phyloP scores from a whole-genome alignment of 2,329 filamentous ascomycete genomes.

The Fusarium buxicola region DNA sequence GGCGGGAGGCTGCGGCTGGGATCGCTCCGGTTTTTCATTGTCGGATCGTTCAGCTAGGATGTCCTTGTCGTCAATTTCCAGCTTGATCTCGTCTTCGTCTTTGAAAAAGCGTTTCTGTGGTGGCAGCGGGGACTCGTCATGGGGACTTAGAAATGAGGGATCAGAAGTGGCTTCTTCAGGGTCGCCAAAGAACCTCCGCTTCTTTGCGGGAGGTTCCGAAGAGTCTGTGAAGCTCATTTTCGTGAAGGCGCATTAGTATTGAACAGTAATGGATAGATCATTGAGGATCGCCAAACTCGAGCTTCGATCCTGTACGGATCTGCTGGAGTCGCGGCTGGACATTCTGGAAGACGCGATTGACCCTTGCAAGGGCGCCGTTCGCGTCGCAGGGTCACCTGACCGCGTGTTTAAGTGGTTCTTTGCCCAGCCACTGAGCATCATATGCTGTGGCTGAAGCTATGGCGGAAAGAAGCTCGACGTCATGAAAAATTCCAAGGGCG shows the following conservation, averaged over 20 bases:
- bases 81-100: conserved; percentile 39
- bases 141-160: conserved; percentile 39
- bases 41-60: conserved; percentile 26
- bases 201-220: conserved; percentile 60
- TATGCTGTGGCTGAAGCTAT: conserved; percentile 34
- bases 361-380: conserved; percentile 47
- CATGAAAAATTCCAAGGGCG: conserved; percentile 42
- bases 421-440: conserved; percentile 1
- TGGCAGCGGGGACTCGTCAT: conserved; percentile 39
- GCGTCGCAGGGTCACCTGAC: conserved; percentile 57
- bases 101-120: conserved; percentile 45
- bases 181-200: conserved; percentile 54
- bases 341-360: conserved; percentile 54
- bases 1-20: conserved; percentile 14
- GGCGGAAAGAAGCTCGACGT: conserved; percentile 39
- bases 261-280: neutral
- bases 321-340: conserved; percentile 14
- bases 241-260: conserved; percentile 22
- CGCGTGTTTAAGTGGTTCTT: conserved; percentile 41
- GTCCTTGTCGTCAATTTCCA: conserved; percentile 31
- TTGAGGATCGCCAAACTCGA: conserved; percentile 2
- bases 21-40: conserved; percentile 23
- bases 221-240: conserved; percentile 56
- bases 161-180: conserved; percentile 48
- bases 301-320: conserved; percentile 1